A percentile compares a stretch with the other conserved stretches of the same genome.
These are phyloP conservation scores for Aureobasidium sp. DNA, from an alignment of 2,329 filamentous ascomycete genomes.

Conservation along the genomic window DNA sequence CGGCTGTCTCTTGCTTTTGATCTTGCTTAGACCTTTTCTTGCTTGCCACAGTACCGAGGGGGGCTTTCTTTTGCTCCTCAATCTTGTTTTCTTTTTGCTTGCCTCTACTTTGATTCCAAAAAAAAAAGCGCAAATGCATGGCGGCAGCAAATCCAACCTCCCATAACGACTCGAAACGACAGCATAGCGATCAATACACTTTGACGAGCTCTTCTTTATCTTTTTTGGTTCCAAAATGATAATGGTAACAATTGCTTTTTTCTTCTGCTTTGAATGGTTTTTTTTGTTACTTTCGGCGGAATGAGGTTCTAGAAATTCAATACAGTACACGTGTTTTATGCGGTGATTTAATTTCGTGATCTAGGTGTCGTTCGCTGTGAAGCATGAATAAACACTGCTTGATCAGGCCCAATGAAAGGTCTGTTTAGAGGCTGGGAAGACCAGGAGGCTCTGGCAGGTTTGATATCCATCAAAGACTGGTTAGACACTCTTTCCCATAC, in stretches of 20 bases:
- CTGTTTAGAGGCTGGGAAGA: no score
- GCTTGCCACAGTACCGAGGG: background rate
- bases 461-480: no score
- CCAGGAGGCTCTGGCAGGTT: no score
- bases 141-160: background rate
- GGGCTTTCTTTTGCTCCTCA: background rate
- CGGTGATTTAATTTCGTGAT: background rate
- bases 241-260: background rate
- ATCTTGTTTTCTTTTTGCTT: background rate
- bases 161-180: conserved; percentile 2
- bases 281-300: background rate
- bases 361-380: background rate
- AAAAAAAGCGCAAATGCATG: background rate
- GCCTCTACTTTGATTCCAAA: background rate
- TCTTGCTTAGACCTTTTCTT: background rate
- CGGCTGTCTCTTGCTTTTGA: background rate
- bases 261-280: background rate
- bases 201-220: background rate
- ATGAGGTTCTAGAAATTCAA: background rate
- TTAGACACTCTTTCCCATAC: no score
- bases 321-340: background rate
- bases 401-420: no score
- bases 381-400: background rate
- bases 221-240: background rate
- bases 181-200: background rate